phyloP scores from a whole-genome alignment of 225 moss, liverwort and hornwort species.

The Climacium dendroides region DNA sequence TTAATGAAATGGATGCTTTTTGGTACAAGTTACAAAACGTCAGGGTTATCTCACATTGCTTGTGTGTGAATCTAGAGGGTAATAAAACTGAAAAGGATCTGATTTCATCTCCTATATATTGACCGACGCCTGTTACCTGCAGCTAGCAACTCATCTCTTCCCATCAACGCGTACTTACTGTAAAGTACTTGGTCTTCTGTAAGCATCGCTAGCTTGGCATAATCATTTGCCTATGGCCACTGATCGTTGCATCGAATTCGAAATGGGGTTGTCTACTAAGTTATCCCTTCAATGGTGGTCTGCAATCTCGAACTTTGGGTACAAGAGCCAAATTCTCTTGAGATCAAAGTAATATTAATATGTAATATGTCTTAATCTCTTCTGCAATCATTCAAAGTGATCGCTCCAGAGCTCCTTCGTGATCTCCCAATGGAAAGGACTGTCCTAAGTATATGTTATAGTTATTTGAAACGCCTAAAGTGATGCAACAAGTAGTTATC shows the following conservation, averaged over 20 bases:
- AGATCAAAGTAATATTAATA: background rate
- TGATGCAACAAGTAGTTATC: background rate
- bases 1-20: too few species aligned
- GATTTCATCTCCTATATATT: background rate
- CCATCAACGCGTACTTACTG: background rate
- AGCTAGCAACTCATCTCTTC: background rate
- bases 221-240: background rate
- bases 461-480: background rate
- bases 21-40: background rate
- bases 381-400: background rate
- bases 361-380: too few species aligned
- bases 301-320: background rate
- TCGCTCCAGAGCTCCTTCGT: background rate
- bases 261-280: background rate
- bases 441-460: background rate
- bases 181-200: too few species aligned
- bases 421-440: background rate
- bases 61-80: background rate
- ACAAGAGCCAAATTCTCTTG: background rate
- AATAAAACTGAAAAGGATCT: background rate
- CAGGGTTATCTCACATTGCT: background rate
- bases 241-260: background rate
- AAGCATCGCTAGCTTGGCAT: background rate
- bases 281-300: background rate
- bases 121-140: background rate